Evolutionary conservation across 2,329 filamentous ascomycete genomes (phyloP).

Genomic region (Helicocarpus griseus): DNA sequence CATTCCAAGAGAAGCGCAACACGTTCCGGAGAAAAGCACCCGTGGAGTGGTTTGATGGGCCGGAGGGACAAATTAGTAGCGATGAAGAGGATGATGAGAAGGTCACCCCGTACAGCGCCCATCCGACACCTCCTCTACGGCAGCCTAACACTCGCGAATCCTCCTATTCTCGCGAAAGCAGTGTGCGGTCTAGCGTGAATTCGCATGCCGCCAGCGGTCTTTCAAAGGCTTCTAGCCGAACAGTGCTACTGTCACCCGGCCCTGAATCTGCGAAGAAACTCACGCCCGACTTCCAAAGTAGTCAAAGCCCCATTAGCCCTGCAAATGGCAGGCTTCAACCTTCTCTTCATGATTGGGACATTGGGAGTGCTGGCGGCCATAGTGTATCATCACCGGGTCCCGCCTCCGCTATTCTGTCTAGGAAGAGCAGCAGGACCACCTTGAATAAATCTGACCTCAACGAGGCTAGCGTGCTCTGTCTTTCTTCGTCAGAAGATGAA

Average conservation of each 20-base stretch:
- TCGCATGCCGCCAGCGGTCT: slow-evolving; percentile 1
- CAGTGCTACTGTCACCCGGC: neutral
- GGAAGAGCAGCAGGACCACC: slow-evolving; percentile 30
- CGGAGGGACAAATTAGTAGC: slow-evolving; percentile 22
- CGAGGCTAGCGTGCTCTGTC: slow-evolving; percentile 36
- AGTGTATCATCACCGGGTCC: neutral
- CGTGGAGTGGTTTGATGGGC: slow-evolving; percentile 26
- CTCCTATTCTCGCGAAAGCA: slow-evolving; percentile 2
- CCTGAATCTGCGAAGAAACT: slow-evolving; percentile 3
- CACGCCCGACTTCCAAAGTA: neutral
- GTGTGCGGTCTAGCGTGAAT: slow-evolving; percentile 1
- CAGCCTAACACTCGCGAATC: slow-evolving; percentile 1
- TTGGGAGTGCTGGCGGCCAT: slow-evolving; percentile 4
- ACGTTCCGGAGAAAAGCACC: slow-evolving; percentile 2
- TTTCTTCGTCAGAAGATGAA: slow-evolving; percentile 41
- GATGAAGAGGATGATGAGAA: slow-evolving; percentile 16
- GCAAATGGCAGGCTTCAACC: slow-evolving; percentile 4
- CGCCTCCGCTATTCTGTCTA: slow-evolving; percentile 17
- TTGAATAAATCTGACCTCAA: slow-evolving; percentile 33
- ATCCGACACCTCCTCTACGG: slow-evolving; percentile 7
- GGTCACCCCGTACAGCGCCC: neutral
- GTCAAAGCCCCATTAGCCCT: neutral
- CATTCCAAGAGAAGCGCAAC: slow-evolving; percentile 1
- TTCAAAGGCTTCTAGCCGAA: slow-evolving; percentile 8
- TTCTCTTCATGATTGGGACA: slow-evolving; percentile 15